Base-by-base conservation (phyloP, 352 stramenopile species). In the Synura sp. region DNA sequence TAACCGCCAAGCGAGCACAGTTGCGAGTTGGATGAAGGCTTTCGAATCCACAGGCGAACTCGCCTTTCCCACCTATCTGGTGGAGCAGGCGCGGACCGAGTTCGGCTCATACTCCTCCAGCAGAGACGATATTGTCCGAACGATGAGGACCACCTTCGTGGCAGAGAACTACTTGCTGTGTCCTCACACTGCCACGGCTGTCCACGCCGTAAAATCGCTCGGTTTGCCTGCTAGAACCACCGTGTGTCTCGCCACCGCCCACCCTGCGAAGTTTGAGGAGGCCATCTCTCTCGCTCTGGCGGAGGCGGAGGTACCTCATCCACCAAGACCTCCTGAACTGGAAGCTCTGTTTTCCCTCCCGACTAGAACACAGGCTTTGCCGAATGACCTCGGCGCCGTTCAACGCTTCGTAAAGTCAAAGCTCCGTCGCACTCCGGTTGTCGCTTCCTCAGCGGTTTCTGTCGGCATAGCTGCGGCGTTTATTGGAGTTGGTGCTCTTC, bases 201-300 rank as follows among this genome's bases (percentile, higher is more conserved):
- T 95, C 0, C 90, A 85, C 49, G 94, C 93, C 15, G 92, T 34
- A 88, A 96, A 75, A 83, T 92, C 22, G 31, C 53, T 59, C 55
- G 36, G 27, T 42, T 84, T 88, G 75, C 53, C 90, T 88, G 76
- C 91, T 82, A 89, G 70, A 83, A 86, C 0, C 79, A 85, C 2
- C 80, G 95, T 49, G 87, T 92, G 95, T 36, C 87, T 99, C 12
- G 96, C 94, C 2, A 98, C 94, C 35, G 96, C 96, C 0, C 94
- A 99, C 85, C 95, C 97, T 79, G 95, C 91, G 81, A 99, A 99
- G 86, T 99, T 99, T 82, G 84, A 96, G 70, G 92, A 91, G 0
- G 93, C 97, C 2, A 90, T 95, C 14, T 90, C 85, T 4, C 86
- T 90, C 81, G 93, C 93, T 14, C 88, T 98, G 31, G 85, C 88